phyloP scores from a whole-genome alignment of 345 rosid species.

The Syzygium aromaticum region DNA sequence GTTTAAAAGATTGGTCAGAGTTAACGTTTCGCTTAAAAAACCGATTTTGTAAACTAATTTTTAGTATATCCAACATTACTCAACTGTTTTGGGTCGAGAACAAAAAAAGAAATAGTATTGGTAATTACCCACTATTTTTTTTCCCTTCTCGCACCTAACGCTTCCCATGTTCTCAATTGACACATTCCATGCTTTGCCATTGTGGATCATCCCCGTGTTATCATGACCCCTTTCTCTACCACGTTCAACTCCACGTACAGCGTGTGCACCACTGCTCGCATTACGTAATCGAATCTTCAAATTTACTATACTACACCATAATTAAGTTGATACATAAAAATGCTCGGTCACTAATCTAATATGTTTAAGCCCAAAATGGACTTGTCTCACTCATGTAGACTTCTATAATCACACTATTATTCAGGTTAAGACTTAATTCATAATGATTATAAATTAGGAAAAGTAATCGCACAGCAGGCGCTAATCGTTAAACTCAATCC shows the following conservation, averaged over 20 bases:
- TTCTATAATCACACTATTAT: too few relatives aligned
- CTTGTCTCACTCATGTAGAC: too few relatives aligned
- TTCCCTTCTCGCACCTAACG: fast-evolving
- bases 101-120: not conserved
- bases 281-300: too few relatives aligned
- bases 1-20: too few relatives aligned
- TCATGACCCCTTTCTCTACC: not conserved
- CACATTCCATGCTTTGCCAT: not conserved
- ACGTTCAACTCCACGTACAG: not conserved
- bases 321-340: too few relatives aligned
- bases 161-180: not conserved
- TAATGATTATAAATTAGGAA: not conserved
- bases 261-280: not conserved
- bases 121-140: not conserved
- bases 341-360: too few relatives aligned
- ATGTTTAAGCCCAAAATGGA: too few relatives aligned
- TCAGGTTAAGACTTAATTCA: not conserved
- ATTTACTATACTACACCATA: not conserved
- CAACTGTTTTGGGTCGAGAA: not conserved
- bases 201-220: not conserved
- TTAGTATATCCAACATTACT: not conserved
- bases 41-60: too few relatives aligned
- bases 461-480: not conserved
- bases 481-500: not conserved
- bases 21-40: too few relatives aligned